phyloP scores from a whole-genome alignment of 108 stramenopile genomes.

The Cylindrotheca fusiformis region DNA sequence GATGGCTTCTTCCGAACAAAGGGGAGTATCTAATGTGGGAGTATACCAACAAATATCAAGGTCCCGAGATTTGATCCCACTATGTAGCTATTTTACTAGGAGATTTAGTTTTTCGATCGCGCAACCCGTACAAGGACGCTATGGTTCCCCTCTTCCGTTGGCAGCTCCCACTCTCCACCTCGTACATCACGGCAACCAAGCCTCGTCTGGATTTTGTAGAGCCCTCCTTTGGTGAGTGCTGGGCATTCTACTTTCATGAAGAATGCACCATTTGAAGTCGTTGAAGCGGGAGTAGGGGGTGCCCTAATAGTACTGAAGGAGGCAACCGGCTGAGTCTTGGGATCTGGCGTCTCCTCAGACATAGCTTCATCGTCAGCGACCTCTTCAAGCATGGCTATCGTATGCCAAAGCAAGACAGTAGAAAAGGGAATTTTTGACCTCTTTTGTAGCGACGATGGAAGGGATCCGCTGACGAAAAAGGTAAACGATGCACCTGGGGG shows the following conservation, averaged over 20 bases:
- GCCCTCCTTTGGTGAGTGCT: constrained; percentile 20
- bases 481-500: constrained; percentile 9
- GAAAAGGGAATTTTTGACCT: constrained; percentile 25
- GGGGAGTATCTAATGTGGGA: too few relatives aligned
- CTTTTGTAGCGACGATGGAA: constrained; percentile 19
- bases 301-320: background rate
- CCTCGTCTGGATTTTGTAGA: constrained; percentile 22
- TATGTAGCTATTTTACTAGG: too few relatives aligned
- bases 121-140: background rate
- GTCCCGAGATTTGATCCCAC: too few relatives aligned
- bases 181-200: constrained; percentile 45
- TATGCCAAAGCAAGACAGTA: constrained; percentile 31
- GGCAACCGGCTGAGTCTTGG: background rate
- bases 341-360: background rate
- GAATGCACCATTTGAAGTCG: constrained; percentile 23
- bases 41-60: too few relatives aligned
- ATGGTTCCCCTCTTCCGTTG: background rate
- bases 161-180: constrained; percentile 46
- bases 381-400: constrained; percentile 2
- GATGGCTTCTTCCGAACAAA: constrained; percentile 21
- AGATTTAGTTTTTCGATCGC: background rate
- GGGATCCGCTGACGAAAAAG: constrained; percentile 28
- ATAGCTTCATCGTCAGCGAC: background rate
- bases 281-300: background rate
- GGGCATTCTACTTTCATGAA: constrained; percentile 19